A percentile compares a stretch with the other conserved stretches of the same genome.
Conservation (phyloP, 257 asterid species). For the Plantago major region DNA sequence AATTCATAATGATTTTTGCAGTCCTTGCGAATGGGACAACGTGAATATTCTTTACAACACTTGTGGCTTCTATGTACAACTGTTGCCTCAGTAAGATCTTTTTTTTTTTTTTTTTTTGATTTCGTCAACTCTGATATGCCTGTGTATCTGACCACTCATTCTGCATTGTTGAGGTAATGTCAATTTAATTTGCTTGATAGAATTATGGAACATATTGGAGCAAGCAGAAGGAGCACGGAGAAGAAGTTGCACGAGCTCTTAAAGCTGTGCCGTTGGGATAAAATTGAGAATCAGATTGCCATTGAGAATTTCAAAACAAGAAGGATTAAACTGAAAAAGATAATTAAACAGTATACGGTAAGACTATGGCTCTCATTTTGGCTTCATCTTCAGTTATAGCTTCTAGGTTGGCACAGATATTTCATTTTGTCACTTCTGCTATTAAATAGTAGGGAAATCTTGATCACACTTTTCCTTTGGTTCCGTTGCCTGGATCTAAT, state of each 20-base stretch:
- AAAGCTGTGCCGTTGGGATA: constrained; percentile 80
- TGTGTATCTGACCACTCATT: constrained; percentile 9
- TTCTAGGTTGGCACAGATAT: neutral
- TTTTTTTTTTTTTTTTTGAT: constrained; percentile 6
- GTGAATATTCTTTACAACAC: constrained; percentile 70
- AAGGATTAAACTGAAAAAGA: constrained; percentile 72
- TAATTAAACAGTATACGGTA: constrained; percentile 73
- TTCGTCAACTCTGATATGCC: neutral
- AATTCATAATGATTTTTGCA: constrained; percentile 25
- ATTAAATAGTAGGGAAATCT: neutral
- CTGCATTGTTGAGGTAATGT: constrained; percentile 14
- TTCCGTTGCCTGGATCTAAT: constrained; percentile 6
- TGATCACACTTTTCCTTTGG: neutral
- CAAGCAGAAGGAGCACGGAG: constrained; percentile 57
- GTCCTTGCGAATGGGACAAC: constrained; percentile 51
- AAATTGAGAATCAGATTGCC: constrained; percentile 42
- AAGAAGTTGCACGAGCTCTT: constrained; percentile 67
- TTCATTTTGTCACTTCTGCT: neutral
- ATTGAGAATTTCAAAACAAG: constrained; percentile 62
- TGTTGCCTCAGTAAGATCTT: constrained; percentile 63
- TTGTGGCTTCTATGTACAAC: constrained; percentile 78
- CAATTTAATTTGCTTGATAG: constrained; percentile 28
- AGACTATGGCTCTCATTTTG: constrained; percentile 21
- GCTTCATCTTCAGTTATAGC: constrained; percentile 1
- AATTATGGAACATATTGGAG: constrained; percentile 50